Evolutionary conservation across 2,329 filamentous ascomycete genomes (phyloP).

Genomic region (Colletotrichum costaricense): DNA sequence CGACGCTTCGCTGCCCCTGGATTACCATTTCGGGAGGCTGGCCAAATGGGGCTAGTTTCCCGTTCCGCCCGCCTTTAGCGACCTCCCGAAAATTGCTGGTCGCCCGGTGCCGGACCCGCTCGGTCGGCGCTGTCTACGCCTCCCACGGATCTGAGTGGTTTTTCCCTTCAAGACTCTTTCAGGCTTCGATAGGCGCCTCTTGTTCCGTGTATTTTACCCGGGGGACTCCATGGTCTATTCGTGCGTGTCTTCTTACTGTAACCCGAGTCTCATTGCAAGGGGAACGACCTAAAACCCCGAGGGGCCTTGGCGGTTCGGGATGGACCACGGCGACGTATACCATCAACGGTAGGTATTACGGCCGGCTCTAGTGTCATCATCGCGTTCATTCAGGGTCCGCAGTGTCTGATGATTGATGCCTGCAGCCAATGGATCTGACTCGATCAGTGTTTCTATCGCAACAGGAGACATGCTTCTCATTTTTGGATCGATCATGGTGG

Average conservation of each 20-base stretch:
- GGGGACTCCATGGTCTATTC: not conserved
- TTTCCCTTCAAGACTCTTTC: not conserved
- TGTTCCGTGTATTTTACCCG: not conserved
- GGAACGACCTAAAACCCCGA: slow-evolving; percentile 8
- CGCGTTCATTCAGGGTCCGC: not conserved
- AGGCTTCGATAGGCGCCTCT: not conserved
- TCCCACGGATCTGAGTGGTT: slow-evolving; percentile 19
- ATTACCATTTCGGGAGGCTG: slow-evolving; percentile 21
- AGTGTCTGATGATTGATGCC: not conserved
- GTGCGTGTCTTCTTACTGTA: not conserved
- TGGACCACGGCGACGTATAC: not conserved
- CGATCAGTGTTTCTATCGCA: not conserved
- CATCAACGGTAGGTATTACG: not conserved
- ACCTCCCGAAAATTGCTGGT: slow-evolving; percentile 32
- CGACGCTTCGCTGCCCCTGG: slow-evolving; percentile 6
- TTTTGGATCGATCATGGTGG: slow-evolving; percentile 1
- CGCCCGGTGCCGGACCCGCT: slow-evolving; percentile 32
- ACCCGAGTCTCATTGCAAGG: slow-evolving; percentile 3
- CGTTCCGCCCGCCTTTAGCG: slow-evolving; percentile 15
- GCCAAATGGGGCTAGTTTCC: slow-evolving; percentile 30
- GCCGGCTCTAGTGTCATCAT: not conserved
- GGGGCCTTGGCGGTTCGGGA: slow-evolving; percentile 9
- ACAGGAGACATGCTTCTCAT: not conserved
- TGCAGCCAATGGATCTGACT: not conserved
- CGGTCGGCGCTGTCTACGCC: slow-evolving; percentile 4